These are phyloP conservation scores for Solanum dulcamara DNA, from an alignment of 257 asterid genomes.

Conservation along the genomic window DNA sequence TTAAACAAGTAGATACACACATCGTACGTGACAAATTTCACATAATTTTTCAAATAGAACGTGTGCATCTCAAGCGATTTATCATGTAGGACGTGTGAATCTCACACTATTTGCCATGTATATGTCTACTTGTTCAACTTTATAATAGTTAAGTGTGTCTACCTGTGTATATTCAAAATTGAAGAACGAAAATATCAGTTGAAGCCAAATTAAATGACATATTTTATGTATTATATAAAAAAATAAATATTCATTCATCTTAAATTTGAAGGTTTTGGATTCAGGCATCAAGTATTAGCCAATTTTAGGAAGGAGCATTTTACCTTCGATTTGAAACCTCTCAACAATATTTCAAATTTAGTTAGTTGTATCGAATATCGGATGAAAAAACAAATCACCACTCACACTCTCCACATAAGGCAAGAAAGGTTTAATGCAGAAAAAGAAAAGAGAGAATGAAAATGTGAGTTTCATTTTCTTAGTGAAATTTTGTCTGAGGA, in stretches of 20 bases:
- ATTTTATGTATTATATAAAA: too few species aligned
- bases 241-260: background rate
- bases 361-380: accelerated
- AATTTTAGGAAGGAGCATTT: accelerated
- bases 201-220: background rate
- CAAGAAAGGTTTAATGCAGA: background rate
- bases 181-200: too few species aligned
- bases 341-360: background rate
- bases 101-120: too few species aligned
- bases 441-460: background rate
- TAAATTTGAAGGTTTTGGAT: background rate
- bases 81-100: too few species aligned
- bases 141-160: background rate
- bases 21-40: background rate
- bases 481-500: conserved; percentile 3
- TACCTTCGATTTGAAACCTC: background rate
- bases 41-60: accelerated
- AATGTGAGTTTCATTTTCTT: background rate
- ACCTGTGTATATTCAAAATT: too few species aligned
- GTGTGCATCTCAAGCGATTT: background rate
- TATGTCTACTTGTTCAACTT: too few species aligned
- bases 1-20: background rate
- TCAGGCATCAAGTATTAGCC: background rate
- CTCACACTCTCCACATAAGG: background rate
- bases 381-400: background rate